Evolutionary conservation across 1,139 yeast species (phyloP).

Genomic region (Diutina pseudorugosa): DNA sequence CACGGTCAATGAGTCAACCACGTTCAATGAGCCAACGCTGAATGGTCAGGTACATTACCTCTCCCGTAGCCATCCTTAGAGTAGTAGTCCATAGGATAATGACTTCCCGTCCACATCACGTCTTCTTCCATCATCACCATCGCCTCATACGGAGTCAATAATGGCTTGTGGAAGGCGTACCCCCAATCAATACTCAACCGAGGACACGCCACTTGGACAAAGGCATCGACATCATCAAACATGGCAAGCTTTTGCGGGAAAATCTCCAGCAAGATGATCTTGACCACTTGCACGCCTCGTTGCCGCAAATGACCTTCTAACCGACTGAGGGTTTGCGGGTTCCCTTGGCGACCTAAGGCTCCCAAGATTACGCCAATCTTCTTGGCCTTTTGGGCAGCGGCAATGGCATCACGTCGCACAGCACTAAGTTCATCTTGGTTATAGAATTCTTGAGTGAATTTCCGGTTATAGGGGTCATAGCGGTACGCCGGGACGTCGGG

Average conservation of each 20-base stretch:
- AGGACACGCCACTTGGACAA: slow-evolving; percentile 97
- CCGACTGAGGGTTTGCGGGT: slow-evolving; percentile 57
- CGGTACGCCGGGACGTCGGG: slow-evolving; percentile 86
- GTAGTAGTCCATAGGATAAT: slow-evolving; percentile 95
- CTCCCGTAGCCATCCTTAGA: slow-evolving; percentile 88
- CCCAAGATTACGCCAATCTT: slow-evolving; percentile 83
- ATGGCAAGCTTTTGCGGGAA: slow-evolving; percentile 90
- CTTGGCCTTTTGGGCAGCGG: slow-evolving; percentile 43
- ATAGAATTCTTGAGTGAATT: slow-evolving; percentile 79
- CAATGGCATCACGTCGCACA: slow-evolving; percentile 66
- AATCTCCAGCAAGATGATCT: slow-evolving; percentile 80
- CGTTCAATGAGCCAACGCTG: neutral
- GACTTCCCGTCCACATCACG: slow-evolving; percentile 47
- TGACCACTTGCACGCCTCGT: slow-evolving; percentile 59
- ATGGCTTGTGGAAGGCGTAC: slow-evolving; percentile 86
- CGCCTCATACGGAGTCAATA: slow-evolving; percentile 91
- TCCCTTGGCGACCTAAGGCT: slow-evolving; percentile 96
- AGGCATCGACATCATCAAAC: slow-evolving; percentile 89
- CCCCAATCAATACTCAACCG: slow-evolving; percentile 98
- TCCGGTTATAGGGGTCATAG: slow-evolving; percentile 89
- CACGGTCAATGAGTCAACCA: no score
- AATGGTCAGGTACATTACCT: slow-evolving; percentile 49
- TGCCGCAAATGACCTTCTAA: slow-evolving; percentile 40
- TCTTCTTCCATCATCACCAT: slow-evolving; percentile 80
- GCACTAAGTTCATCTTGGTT: slow-evolving; percentile 73